phyloP scores from a whole-genome alignment of 495 filamentous ascomycete species.

The Aspergillus heteromorphus region DNA sequence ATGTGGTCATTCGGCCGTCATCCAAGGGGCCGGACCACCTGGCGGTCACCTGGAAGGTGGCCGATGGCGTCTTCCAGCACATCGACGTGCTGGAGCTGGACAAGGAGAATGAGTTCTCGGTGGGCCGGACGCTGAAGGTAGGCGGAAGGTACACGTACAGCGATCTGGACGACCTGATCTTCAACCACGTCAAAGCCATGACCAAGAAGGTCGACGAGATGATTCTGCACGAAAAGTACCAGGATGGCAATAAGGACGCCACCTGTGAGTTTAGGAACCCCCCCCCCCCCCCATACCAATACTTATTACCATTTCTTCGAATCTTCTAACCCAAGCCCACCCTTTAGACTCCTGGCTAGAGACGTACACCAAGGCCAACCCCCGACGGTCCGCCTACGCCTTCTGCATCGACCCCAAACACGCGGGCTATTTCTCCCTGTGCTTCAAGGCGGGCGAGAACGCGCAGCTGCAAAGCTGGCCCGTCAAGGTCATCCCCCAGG shows the following conservation, averaged over 20 bases:
- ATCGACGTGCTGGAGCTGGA: constrained; percentile 95
- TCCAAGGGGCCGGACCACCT: constrained; percentile 93
- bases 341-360: constrained; percentile 82
- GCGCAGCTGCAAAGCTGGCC: constrained; percentile 72
- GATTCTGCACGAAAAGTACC: constrained; percentile 86
- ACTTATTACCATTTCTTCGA: background rate
- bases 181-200: constrained; percentile 95
- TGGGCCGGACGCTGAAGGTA: constrained; percentile 77
- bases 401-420: constrained; percentile 92
- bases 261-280: constrained; percentile 84
- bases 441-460: constrained; percentile 83
- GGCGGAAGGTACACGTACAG: constrained; percentile 83
- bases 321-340: constrained; percentile 31
- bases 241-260: constrained; percentile 69
- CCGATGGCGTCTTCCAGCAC: constrained; percentile 89
- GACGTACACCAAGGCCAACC: constrained; percentile 93
- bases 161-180: constrained; percentile 95
- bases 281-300: background rate
- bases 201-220: constrained; percentile 96
- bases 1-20: constrained; percentile 90
- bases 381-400: constrained; percentile 83
- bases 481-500: constrained; percentile 84
- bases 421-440: constrained; percentile 89
- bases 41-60: constrained; percentile 97
- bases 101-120: constrained; percentile 93